Evolutionary conservation across 1,284 basidiomycete genomes (phyloP).

Genomic region (Leccinum variabile): DNA sequence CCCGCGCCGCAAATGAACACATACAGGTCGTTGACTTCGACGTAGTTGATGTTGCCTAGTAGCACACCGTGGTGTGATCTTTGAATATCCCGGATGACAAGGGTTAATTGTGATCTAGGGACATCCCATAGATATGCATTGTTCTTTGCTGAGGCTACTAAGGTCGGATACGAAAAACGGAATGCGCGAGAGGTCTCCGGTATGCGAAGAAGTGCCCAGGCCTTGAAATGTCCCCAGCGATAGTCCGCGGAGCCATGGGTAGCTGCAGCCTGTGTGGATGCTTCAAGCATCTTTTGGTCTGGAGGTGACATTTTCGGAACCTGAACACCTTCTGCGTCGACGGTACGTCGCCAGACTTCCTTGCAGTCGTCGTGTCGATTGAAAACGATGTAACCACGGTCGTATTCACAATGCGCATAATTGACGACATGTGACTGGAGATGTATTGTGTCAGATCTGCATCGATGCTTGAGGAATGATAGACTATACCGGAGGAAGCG

Average conservation of each 20-base stretch:
- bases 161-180: constrained; percentile 65
- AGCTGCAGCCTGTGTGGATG: constrained; percentile 17
- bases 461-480: not conserved
- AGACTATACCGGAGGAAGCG: constrained; percentile 42
- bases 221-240: constrained; percentile 50
- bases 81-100: constrained; percentile 48
- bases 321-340: constrained; percentile 32
- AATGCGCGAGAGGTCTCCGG: constrained; percentile 54
- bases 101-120: constrained; percentile 44
- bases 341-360: constrained; percentile 65
- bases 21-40: constrained; percentile 60
- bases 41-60: constrained; percentile 55
- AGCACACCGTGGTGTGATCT: constrained; percentile 14
- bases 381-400: constrained; percentile 68
- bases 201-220: constrained; percentile 55
- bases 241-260: constrained; percentile 10
- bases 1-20: constrained; percentile 58
- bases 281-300: constrained; percentile 38
- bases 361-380: constrained; percentile 55
- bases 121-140: constrained; percentile 63
- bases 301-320: constrained; percentile 35
- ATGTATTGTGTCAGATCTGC: constrained; percentile 9
- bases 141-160: constrained; percentile 48
- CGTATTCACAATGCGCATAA: constrained; percentile 73
- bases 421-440: constrained; percentile 51